Conservation (phyloP, 2,329 filamentous ascomycete species). For the Alternaria longipes region DNA sequence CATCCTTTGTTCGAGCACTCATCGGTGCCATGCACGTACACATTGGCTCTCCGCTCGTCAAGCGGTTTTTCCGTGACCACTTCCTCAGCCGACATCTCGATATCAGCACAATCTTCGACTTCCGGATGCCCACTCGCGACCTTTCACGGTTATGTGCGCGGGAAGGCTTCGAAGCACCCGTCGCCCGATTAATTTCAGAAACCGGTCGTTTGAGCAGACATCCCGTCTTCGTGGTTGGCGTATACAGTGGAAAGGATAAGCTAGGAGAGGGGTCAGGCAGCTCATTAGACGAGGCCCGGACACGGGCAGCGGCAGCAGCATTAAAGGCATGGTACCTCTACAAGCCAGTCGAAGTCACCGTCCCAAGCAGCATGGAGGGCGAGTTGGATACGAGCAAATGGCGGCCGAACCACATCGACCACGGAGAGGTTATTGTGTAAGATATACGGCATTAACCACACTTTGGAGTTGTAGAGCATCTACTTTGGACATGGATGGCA, state of each 20-base stretch:
- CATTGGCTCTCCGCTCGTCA: slow-evolving; percentile 78
- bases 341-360: slow-evolving; percentile 69
- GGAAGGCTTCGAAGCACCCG: slow-evolving; percentile 86
- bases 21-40: slow-evolving; percentile 88
- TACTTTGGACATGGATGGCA: slow-evolving; percentile 19
- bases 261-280: slow-evolving; percentile 88
- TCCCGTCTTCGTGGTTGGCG: slow-evolving; percentile 92
- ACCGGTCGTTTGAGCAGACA: slow-evolving; percentile 85
- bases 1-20: slow-evolving; percentile 82
- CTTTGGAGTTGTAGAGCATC: slow-evolving; percentile 28
- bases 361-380: slow-evolving; percentile 61
- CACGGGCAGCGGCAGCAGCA: slow-evolving; percentile 81
- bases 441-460: slow-evolving; percentile 22
- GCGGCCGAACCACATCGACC: slow-evolving; percentile 66
- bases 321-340: slow-evolving; percentile 98
- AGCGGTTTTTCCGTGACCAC: slow-evolving; percentile 84
- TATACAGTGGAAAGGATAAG: slow-evolving; percentile 91
- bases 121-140: slow-evolving; percentile 84
- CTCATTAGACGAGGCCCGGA: slow-evolving; percentile 78
- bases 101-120: slow-evolving; percentile 80
- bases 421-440: slow-evolving; percentile 64
- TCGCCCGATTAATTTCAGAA: slow-evolving; percentile 88
- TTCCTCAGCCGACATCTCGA: slow-evolving; percentile 82
- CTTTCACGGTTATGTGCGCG: slow-evolving; percentile 82
- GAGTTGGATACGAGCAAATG: slow-evolving; percentile 53